Conservation (phyloP, 1,284 basidiomycete species). For the Volvariella surrecta region DNA sequence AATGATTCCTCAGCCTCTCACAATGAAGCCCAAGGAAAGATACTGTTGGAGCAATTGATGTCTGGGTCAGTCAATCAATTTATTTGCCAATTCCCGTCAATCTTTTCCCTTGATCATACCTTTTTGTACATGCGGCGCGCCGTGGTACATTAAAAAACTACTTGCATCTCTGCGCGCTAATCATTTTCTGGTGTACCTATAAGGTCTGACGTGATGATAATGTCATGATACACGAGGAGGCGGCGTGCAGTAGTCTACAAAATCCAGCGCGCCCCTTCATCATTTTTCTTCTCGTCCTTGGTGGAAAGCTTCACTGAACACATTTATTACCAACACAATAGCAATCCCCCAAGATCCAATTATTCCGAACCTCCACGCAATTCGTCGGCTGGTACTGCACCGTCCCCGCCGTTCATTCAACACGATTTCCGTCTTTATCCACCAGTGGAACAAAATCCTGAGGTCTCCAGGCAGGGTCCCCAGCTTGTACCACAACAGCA, state of each 20-base stretch:
- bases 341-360: constrained; percentile 43
- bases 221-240: constrained; percentile 13
- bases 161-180: background rate
- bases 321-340: constrained; percentile 15
- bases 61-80: constrained; percentile 46
- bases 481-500: constrained; percentile 22
- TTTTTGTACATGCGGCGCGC: too few species aligned
- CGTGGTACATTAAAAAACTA: background rate
- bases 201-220: background rate
- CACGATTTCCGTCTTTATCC: constrained; percentile 35
- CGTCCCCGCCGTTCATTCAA: constrained; percentile 45
- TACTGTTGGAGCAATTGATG: constrained; percentile 72
- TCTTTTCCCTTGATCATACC: too few species aligned
- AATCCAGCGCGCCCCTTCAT: constrained; percentile 4
- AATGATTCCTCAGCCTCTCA: constrained; percentile 40
- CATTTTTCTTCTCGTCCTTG: background rate
- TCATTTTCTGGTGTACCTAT: background rate
- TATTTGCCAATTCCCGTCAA: background rate
- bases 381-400: constrained; percentile 27
- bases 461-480: constrained; percentile 15
- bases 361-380: constrained; percentile 44
- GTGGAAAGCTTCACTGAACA: too few species aligned
- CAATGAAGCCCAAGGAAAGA: constrained; percentile 62
- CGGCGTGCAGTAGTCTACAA: constrained; percentile 10
- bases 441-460: constrained; percentile 28